A percentile compares a stretch with the other conserved stretches of the same genome.
These are phyloP conservation scores for Microdochium bolleyi DNA, from an alignment of 2,329 filamentous ascomycete species.

Conservation along the genomic window DNA sequence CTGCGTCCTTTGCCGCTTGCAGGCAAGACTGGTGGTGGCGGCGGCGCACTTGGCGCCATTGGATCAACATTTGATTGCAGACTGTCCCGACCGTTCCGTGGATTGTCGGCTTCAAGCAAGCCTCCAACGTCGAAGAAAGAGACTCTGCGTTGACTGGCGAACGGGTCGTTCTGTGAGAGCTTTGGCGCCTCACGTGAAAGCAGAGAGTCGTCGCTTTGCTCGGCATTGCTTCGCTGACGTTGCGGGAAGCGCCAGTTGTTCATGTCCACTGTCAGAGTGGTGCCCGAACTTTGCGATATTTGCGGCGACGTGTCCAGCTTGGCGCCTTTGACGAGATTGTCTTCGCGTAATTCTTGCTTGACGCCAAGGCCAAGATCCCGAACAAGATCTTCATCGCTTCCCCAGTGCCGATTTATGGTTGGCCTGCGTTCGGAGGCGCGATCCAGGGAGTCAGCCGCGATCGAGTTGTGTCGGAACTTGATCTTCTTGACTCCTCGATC, in stretches of 20 bases:
- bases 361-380: slow-evolving; percentile 68
- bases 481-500: slow-evolving; percentile 86
- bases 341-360: slow-evolving; percentile 39
- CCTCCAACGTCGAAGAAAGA: slow-evolving; percentile 85
- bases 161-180: slow-evolving; percentile 28
- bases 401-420: slow-evolving; percentile 61
- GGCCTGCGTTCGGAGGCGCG: slow-evolving; percentile 34
- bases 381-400: slow-evolving; percentile 87
- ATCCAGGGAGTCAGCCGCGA: slow-evolving; percentile 55
- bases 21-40: slow-evolving; percentile 33
- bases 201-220: slow-evolving; percentile 37
- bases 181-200: slow-evolving; percentile 25
- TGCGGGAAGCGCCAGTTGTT: slow-evolving; percentile 40
- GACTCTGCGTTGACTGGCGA: slow-evolving; percentile 47
- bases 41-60: slow-evolving; percentile 24
- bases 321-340: slow-evolving; percentile 5
- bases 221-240: slow-evolving; percentile 24
- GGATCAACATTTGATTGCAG: slow-evolving; percentile 32
- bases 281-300: slow-evolving; percentile 27
- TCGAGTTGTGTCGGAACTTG: slow-evolving; percentile 64
- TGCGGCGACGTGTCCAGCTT: slow-evolving; percentile 17
- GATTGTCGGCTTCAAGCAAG: slow-evolving; percentile 50
- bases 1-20: slow-evolving; percentile 37
- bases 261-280: slow-evolving; percentile 25
- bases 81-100: slow-evolving; percentile 28